Percentiles rank a stretch among this genome's conserved stretches.
Conservation (phyloP, 1,284 basidiomycete genomes). For the Wallemia hederae region DNA sequence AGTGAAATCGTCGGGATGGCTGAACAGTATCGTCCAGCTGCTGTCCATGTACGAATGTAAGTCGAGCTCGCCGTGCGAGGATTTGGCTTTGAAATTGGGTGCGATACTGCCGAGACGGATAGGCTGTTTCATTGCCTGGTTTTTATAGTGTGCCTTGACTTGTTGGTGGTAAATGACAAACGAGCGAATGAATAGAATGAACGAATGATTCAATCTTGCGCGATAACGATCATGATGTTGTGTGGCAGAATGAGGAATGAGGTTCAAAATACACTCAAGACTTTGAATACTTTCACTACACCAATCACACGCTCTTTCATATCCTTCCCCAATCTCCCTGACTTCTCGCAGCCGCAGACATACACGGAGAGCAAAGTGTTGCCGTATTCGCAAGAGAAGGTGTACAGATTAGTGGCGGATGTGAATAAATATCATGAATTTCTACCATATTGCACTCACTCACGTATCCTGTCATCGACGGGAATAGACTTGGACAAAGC, state of each 20-base stretch:
- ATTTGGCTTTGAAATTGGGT: slow-evolving; percentile 55
- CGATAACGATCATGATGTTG: no score
- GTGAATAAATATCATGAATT: not conserved
- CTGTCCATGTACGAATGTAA: slow-evolving; percentile 77
- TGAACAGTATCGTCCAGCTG: slow-evolving; percentile 69
- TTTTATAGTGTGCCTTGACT: no score
- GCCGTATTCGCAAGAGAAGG: not conserved
- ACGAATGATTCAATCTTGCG: no score
- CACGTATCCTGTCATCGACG: not conserved
- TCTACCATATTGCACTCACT: not conserved
- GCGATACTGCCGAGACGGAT: slow-evolving; percentile 27
- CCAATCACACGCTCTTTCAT: no score
- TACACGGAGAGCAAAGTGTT: not conserved
- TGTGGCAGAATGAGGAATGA: no score
- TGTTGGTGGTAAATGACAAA: no score
- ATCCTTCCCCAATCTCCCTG: no score
- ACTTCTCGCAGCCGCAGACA: not conserved
- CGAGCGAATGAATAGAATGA: no score
- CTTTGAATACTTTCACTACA: no score
- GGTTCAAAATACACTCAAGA: no score
- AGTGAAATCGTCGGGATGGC: slow-evolving; percentile 46
- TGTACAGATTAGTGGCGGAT: not conserved
- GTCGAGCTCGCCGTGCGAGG: slow-evolving; percentile 41
- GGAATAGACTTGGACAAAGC: slow-evolving; percentile 11
- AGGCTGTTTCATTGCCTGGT: not conserved